Conservation (phyloP, 1,139 yeast species). For the Sugiyamaella xylanicola region DNA sequence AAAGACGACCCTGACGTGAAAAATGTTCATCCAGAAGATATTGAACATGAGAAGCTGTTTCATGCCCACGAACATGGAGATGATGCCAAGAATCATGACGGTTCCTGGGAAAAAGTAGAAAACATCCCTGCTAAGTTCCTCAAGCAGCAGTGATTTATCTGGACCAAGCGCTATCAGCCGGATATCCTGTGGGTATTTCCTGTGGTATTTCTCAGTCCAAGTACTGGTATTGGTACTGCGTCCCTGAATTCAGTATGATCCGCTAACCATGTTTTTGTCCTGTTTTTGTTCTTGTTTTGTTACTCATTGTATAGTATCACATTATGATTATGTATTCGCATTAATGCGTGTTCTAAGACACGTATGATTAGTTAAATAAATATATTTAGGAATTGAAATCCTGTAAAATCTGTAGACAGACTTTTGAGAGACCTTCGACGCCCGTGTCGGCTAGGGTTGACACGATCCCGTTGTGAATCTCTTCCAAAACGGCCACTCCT, state of each 20-base stretch:
- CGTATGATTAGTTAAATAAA: background rate
- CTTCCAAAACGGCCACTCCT: constrained; percentile 4
- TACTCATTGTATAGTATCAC: too few species aligned
- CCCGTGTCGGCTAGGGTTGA: constrained; percentile 5
- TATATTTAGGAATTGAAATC: constrained; percentile 3
- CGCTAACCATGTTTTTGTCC: too few species aligned
- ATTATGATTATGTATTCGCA: too few species aligned
- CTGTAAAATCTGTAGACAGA: constrained; percentile 7
- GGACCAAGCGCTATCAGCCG: too few species aligned
- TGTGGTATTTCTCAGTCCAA: too few species aligned
- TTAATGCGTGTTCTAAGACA: too few species aligned
- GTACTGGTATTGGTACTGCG: too few species aligned
- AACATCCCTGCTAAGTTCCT: constrained; percentile 44
- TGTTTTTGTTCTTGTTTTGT: too few species aligned
- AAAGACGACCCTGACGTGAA: constrained; percentile 80
- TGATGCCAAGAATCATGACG: constrained; percentile 45
- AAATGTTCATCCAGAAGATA: constrained; percentile 81
- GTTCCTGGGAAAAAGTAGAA: constrained; percentile 41
- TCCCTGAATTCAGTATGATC: too few species aligned
- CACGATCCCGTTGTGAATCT: constrained; percentile 11
- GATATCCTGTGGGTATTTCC: too few species aligned
- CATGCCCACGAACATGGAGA: constrained; percentile 85
- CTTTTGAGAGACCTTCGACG: constrained; percentile 7
- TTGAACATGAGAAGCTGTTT: constrained; percentile 84
- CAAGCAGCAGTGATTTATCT: constrained; percentile 17